Percentiles rank a stretch among this genome's conserved stretches.
Evolutionary conservation across 768 basidiomycete genomes (phyloP).

Genomic region (Coprinellus micaceus): DNA sequence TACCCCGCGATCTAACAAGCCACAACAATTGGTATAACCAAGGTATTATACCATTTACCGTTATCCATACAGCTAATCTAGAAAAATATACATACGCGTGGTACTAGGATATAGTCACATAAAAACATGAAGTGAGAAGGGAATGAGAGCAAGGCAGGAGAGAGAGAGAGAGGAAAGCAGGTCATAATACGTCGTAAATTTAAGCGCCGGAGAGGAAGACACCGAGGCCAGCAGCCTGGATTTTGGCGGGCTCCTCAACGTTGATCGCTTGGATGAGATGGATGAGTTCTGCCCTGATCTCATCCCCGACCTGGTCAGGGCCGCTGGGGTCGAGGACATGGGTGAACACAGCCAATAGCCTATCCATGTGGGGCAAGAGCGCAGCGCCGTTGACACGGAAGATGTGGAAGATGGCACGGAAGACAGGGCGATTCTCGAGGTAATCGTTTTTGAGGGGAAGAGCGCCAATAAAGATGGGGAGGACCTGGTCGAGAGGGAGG

Average conservation of each 20-base stretch:
- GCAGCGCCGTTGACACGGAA: constrained; percentile 72
- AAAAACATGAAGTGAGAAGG: constrained; percentile 12
- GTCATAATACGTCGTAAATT: constrained; percentile 13
- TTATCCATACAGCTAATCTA: constrained; percentile 4
- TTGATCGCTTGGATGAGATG: constrained; percentile 70
- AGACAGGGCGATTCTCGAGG: constrained; percentile 87
- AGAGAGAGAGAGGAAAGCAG: constrained; percentile 9
- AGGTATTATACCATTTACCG: not conserved
- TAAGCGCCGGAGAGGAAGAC: constrained; percentile 48
- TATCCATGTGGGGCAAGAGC: constrained; percentile 74
- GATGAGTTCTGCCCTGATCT: constrained; percentile 73
- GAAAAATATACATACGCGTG: constrained; percentile 6
- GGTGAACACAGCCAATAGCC: constrained; percentile 73
- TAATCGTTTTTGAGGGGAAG: constrained; percentile 86
- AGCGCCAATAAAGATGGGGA: constrained; percentile 76
- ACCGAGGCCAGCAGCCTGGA: constrained; percentile 74
- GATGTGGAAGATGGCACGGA: constrained; percentile 84
- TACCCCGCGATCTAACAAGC: not conserved
- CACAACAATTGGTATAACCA: constrained; percentile 12
- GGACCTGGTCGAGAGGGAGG: constrained; percentile 86
- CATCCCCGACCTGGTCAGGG: constrained; percentile 76
- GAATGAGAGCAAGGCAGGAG: constrained; percentile 13
- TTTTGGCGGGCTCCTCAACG: constrained; percentile 68
- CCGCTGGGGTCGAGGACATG: constrained; percentile 75
- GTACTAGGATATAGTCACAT: constrained; percentile 5